Percentiles rank a stretch among this genome's conserved stretches.
Conservation (phyloP, 2,329 filamentous ascomycete genomes). For the Aspergillus flavus region DNA sequence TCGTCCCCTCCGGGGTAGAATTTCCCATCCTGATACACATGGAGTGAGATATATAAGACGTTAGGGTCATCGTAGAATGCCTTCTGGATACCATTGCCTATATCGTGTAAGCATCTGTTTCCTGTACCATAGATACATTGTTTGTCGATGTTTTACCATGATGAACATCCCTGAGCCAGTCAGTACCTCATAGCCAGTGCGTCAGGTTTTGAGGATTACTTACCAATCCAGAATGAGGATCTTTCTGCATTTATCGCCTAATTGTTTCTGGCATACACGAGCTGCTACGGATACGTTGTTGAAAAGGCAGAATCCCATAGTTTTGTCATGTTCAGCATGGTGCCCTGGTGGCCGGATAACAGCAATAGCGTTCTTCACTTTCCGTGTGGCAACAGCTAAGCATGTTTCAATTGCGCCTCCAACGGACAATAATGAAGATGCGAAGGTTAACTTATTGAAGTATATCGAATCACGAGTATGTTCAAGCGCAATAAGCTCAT, state of each 20-base stretch:
- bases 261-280: constrained; percentile 81
- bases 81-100: constrained; percentile 90
- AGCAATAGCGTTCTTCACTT: constrained; percentile 92
- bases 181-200: constrained; percentile 15
- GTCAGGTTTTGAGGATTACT: constrained; percentile 42
- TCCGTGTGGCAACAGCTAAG: constrained; percentile 79
- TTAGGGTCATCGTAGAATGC: constrained; percentile 96
- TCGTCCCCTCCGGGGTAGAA: constrained; percentile 76
- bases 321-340: constrained; percentile 81
- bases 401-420: constrained; percentile 96
- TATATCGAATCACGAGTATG: constrained; percentile 76
- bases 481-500: constrained; percentile 70
- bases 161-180: constrained; percentile 62
- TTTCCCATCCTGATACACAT: constrained; percentile 78
- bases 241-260: constrained; percentile 79
- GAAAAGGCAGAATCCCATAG: constrained; percentile 96
- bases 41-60: constrained; percentile 91
- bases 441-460: constrained; percentile 78
- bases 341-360: constrained; percentile 94
- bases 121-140: neutral
- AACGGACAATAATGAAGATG: constrained; percentile 79
- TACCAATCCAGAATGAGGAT: constrained; percentile 93
- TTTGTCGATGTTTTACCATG: constrained; percentile 50
- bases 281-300: constrained; percentile 96
- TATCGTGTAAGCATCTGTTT: constrained; percentile 20